Evolutionary conservation across 768 basidiomycete genomes (phyloP).

Genomic region (Lanmaoa pseudosensibilis): DNA sequence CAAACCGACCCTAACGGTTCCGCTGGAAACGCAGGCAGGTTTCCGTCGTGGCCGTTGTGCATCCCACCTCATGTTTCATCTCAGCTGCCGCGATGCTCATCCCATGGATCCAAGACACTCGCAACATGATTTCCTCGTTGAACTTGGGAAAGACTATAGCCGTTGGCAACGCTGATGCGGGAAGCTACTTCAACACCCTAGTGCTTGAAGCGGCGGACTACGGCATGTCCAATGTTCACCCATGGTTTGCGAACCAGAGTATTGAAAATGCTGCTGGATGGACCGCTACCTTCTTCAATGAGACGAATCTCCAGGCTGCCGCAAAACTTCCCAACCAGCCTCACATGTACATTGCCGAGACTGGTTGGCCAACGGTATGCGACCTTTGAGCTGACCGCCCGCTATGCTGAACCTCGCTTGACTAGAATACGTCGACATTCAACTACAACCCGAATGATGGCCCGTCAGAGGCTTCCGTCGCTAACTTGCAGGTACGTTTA

Average conservation of each 20-base stretch:
- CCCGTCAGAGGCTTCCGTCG: conserved; percentile 57
- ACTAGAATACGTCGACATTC: conserved; percentile 57
- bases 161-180: conserved; percentile 84
- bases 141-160: conserved; percentile 59
- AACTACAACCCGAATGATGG: conserved; percentile 63
- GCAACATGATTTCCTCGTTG: conserved; percentile 52
- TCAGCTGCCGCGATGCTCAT: conserved; percentile 63
- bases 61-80: not conserved
- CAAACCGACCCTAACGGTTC: conserved; percentile 55
- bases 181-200: conserved; percentile 74
- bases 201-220: conserved; percentile 67
- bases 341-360: conserved; percentile 90
- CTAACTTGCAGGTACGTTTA: conserved; percentile 54
- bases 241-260: conserved; percentile 87
- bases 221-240: conserved; percentile 88
- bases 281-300: conserved; percentile 78
- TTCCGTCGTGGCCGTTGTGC: not conserved
- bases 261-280: conserved; percentile 71
- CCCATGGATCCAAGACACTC: conserved; percentile 65
- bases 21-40: conserved; percentile 46
- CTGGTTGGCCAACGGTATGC: conserved; percentile 79
- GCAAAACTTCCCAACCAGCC: conserved; percentile 65
- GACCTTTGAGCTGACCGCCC: not conserved
- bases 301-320: conserved; percentile 61
- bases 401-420: conserved; percentile 2